Evolutionary conservation across 176 grass and related monocot species (phyloP).

Genomic region (Eremochloa ophiuroides): DNA sequence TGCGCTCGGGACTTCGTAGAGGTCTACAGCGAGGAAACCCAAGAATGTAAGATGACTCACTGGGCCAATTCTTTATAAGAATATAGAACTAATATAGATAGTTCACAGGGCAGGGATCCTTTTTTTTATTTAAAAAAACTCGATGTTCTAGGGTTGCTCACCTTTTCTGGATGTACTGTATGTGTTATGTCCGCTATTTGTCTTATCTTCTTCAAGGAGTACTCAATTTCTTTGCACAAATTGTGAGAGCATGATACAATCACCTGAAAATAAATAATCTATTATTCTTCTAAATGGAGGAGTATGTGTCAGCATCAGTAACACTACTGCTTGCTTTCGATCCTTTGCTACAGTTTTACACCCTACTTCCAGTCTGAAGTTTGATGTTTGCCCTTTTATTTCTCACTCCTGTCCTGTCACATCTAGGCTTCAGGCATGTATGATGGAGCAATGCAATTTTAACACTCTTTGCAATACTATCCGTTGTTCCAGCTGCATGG

Average conservation of each 20-base stretch:
- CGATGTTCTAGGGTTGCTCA: neutral
- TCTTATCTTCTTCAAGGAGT: neutral
- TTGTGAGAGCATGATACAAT: neutral
- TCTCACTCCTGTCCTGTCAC: neutral
- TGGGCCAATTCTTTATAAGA: neutral
- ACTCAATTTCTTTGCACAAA: neutral
- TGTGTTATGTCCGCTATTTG: neutral
- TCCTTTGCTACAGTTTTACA: neutral
- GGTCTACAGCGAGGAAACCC: slow-evolving; percentile 85
- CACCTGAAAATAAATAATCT: neutral
- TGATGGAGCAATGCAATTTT: slow-evolving; percentile 6
- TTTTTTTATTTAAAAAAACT: neutral
- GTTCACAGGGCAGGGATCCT: neutral
- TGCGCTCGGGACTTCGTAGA: slow-evolving; percentile 98
- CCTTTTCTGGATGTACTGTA: neutral
- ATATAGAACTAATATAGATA: too few species aligned
- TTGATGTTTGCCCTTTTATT: neutral
- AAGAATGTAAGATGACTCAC: slow-evolving; percentile 65
- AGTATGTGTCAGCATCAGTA: slow-evolving; percentile 12
- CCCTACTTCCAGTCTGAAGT: neutral
- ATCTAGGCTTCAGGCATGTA: slow-evolving; percentile 7
- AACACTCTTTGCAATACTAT: slow-evolving; percentile 1
- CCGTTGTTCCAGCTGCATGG: slow-evolving; percentile 70
- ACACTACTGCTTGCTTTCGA: neutral
- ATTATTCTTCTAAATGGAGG: neutral